Percentiles rank a stretch among this genome's conserved stretches.
Evolutionary conservation across 2,329 filamentous ascomycete species (phyloP).

Genomic region (Colletotrichum orchidophilum): DNA sequence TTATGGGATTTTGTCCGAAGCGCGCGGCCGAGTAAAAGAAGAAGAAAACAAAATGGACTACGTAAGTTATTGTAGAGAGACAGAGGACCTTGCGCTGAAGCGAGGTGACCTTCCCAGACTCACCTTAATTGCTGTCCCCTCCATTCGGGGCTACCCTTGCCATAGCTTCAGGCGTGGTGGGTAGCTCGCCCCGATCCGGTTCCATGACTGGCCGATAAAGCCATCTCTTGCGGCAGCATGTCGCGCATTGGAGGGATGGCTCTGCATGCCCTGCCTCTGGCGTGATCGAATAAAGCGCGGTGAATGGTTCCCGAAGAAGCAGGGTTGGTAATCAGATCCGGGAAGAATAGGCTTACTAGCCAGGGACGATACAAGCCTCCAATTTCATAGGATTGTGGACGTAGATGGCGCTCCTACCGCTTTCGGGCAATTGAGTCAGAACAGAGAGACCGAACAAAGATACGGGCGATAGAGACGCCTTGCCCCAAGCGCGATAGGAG

Average conservation of each 20-base stretch:
- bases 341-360: constrained; percentile 1
- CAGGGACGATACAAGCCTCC: constrained; percentile 1
- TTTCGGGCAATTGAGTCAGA: constrained; percentile 11
- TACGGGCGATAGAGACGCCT: constrained; percentile 26
- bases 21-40: constrained; percentile 27
- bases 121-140: constrained; percentile 29
- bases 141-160: constrained; percentile 31
- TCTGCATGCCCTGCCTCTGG: constrained; percentile 32
- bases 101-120: constrained; percentile 27
- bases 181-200: constrained; percentile 23
- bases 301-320: constrained; percentile 14
- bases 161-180: constrained; percentile 30
- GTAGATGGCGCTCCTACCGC: constrained; percentile 23
- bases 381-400: not conserved
- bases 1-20: constrained; percentile 18
- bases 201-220: constrained; percentile 28
- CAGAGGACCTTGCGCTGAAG: constrained; percentile 31
- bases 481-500: constrained; percentile 15
- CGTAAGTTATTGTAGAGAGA: constrained; percentile 31
- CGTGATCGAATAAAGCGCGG: constrained; percentile 31
- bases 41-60: constrained; percentile 25
- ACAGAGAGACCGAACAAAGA: constrained; percentile 28
- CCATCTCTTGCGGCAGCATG: constrained; percentile 26
- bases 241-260: constrained; percentile 30
- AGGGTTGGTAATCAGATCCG: constrained; percentile 33